Percentiles rank a stretch among this genome's conserved stretches.
phyloP scores from a whole-genome alignment of 2,329 filamentous ascomycete species.

The Fusarium sp. region DNA sequence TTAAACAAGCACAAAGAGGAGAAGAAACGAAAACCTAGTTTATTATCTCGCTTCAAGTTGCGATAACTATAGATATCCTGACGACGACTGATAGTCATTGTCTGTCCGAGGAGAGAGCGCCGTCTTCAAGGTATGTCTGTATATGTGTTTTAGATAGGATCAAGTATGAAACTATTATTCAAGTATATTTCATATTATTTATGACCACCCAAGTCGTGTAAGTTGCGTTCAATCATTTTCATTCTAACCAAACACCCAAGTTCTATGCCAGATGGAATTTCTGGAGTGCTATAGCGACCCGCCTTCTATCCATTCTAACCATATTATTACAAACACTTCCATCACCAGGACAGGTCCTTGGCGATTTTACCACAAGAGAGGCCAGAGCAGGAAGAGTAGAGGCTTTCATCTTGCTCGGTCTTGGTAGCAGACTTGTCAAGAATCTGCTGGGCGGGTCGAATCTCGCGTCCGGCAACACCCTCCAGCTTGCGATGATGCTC shows the following conservation, averaged over 20 bases:
- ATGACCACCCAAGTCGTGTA: neutral
- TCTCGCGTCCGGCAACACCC: slow-evolving; percentile 19
- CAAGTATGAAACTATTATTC: neutral
- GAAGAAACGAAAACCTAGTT: slow-evolving; percentile 23
- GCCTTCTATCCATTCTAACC: slow-evolving; percentile 4
- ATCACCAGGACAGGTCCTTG: slow-evolving; percentile 30
- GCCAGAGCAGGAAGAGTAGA: slow-evolving; percentile 27
- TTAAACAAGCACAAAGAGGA: slow-evolving; percentile 23
- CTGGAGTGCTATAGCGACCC: neutral
- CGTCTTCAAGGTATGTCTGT: too few species aligned
- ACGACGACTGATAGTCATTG: too few species aligned
- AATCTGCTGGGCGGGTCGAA: slow-evolving; percentile 32
- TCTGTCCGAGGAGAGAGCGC: too few species aligned
- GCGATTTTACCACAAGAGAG: slow-evolving; percentile 25
- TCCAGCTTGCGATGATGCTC: slow-evolving; percentile 33
- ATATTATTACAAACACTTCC: slow-evolving; percentile 14
- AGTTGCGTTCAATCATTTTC: neutral
- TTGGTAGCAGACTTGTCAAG: slow-evolving; percentile 19
- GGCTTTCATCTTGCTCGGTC: slow-evolving; percentile 29
- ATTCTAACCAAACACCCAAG: neutral
- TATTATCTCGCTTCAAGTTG: slow-evolving; percentile 30
- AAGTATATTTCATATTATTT: neutral
- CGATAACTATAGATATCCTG: neutral
- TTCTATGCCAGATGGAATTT: neutral
- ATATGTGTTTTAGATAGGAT: too few species aligned